A percentile compares a stretch with the other conserved stretches of the same genome.
phyloP scores from a whole-genome alignment of 139 green algal genomes.

The Volvox reticuliferus region DNA sequence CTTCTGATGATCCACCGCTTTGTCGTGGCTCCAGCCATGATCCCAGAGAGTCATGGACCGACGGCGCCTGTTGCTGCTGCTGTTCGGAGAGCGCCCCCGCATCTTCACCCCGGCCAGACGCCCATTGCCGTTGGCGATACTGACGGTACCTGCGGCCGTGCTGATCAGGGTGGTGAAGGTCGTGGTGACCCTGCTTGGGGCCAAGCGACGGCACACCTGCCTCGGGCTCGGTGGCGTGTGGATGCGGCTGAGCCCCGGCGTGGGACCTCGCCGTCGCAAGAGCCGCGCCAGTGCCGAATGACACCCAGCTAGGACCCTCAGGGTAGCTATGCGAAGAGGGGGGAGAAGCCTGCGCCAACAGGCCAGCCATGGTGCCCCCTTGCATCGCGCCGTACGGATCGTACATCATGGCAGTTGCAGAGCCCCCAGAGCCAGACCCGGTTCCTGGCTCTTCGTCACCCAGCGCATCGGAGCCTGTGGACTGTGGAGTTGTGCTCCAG shows the following conservation, averaged over 20 bases:
- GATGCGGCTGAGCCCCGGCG: background rate
- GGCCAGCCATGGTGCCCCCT: background rate
- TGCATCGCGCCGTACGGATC: background rate
- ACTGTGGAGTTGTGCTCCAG: conserved; percentile 37
- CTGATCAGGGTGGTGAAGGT: background rate
- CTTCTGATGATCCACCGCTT: background rate
- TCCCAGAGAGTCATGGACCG: conserved; percentile 27
- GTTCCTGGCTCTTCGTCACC: background rate
- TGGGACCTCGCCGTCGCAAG: background rate
- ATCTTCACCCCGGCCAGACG: background rate
- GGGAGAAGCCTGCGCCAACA: background rate
- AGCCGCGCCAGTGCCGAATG: background rate
- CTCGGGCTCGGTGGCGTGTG: background rate
- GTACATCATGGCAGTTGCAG: background rate
- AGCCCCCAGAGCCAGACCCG: background rate
- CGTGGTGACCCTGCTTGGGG: background rate
- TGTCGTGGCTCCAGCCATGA: background rate
- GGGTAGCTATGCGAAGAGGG: background rate
- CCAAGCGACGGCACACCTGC: background rate
- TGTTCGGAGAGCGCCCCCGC: background rate
- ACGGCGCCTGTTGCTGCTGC: conserved; percentile 1
- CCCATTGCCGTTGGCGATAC: background rate
- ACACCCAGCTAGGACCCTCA: background rate
- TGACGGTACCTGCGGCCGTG: background rate
- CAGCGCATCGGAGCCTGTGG: background rate